Evolutionary conservation across 2,329 filamentous ascomycete species (phyloP).

Genomic region (Scolecobasidium constrictum): DNA sequence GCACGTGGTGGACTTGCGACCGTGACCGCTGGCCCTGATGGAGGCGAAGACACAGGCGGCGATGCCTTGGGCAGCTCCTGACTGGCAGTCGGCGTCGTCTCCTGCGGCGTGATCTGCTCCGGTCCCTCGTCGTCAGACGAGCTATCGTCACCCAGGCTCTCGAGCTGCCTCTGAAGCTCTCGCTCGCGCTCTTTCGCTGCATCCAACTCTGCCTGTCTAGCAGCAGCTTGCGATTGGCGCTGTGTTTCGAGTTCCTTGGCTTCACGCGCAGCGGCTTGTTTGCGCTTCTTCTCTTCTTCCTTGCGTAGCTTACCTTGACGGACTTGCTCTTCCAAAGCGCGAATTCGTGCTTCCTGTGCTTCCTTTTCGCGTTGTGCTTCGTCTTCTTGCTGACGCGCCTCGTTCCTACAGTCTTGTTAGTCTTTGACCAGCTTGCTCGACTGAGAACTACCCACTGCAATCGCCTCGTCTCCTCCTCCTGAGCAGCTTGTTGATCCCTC

Average conservation of each 20-base stretch:
- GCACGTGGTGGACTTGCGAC: conserved; percentile 33
- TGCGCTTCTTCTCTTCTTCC: conserved; percentile 86
- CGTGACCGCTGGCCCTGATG: conserved; percentile 34
- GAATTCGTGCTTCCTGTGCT: conserved; percentile 71
- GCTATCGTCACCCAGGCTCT: conserved; percentile 64
- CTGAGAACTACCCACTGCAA: conserved; percentile 62
- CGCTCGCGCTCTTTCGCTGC: conserved; percentile 81
- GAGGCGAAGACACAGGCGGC: conserved; percentile 38
- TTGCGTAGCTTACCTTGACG: conserved; percentile 89
- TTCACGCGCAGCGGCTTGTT: conserved; percentile 78
- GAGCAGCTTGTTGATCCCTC: conserved; percentile 46
- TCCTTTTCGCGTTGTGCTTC: conserved; percentile 72
- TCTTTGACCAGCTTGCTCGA: conserved; percentile 8
- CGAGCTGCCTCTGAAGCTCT: conserved; percentile 78
- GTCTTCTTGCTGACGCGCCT: conserved; percentile 64
- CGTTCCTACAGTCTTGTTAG: conserved; percentile 45
- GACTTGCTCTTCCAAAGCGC: conserved; percentile 87
- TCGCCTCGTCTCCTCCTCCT: conserved; percentile 47
- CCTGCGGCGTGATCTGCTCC: conserved; percentile 54
- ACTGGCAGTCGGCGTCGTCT: conserved; percentile 48
- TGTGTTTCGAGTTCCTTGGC: conserved; percentile 81
- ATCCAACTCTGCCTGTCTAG: conserved; percentile 84
- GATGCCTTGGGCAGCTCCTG: conserved; percentile 37
- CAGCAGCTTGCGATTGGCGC: conserved; percentile 44
- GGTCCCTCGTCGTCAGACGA: conserved; percentile 73